Conservation (phyloP, 768 basidiomycete species). For the Mycena leptocephala region DNA sequence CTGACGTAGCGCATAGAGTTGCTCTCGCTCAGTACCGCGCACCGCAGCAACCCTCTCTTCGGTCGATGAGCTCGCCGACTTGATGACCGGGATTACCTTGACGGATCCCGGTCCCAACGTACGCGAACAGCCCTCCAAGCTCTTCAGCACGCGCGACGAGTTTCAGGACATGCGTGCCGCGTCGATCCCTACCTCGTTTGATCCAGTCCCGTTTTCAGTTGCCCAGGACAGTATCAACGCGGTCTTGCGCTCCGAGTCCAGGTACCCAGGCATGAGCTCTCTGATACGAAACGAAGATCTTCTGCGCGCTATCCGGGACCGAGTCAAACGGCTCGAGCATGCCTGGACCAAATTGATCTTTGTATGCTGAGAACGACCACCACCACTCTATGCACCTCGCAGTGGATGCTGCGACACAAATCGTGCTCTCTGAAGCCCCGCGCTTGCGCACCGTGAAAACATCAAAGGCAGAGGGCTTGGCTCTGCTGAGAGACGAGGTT, state of each 20-base stretch:
- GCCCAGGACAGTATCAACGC: background rate
- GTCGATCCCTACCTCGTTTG: background rate
- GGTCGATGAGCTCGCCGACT: no score
- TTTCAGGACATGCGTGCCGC: constrained; percentile 14
- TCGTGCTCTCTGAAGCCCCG: background rate
- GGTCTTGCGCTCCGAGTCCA: background rate
- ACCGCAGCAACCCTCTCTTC: no score
- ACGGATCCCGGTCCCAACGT: constrained; percentile 18
- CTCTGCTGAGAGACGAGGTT: constrained; percentile 2
- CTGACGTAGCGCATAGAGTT: no score
- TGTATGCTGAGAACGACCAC: background rate
- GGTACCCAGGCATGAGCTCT: background rate
- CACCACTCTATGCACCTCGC: constrained; percentile 11
- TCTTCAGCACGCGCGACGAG: constrained; percentile 10
- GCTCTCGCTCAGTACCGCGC: no score
- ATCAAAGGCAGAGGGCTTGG: background rate
- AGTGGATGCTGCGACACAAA: background rate
- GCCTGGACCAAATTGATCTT: background rate
- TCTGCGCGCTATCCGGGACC: background rate
- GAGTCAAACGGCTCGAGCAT: background rate
- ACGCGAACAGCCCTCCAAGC: constrained; percentile 22
- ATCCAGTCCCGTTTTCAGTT: background rate
- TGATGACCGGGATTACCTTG: background rate
- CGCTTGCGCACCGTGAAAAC: background rate
- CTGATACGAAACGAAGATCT: background rate